phyloP scores from a whole-genome alignment of 1,139 yeast species.

The Taphrina pruni region DNA sequence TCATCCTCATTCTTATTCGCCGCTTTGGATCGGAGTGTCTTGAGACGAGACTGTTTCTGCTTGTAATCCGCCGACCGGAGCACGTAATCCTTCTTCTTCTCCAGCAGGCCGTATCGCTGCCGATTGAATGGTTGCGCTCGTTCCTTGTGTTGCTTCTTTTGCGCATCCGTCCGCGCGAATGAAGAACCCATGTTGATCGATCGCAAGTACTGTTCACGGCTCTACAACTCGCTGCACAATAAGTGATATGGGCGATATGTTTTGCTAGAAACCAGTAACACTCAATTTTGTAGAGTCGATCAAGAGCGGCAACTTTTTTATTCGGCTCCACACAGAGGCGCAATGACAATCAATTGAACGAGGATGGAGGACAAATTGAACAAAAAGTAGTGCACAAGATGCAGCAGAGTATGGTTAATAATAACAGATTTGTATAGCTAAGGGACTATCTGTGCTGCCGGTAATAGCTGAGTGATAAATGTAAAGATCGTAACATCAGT shows the following conservation, averaged over 20 bases:
- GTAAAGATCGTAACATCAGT: not conserved
- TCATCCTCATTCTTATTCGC: slow-evolving; percentile 85
- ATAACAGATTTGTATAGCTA: too few relatives aligned
- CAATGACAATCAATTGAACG: too few relatives aligned
- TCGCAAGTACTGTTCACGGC: too few relatives aligned
- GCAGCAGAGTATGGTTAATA: too few relatives aligned
- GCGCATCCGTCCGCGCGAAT: slow-evolving; percentile 38
- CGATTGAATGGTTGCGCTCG: slow-evolving; percentile 83
- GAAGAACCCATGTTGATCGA: slow-evolving; percentile 25
- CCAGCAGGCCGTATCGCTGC: slow-evolving; percentile 77
- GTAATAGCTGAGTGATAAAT: too few relatives aligned
- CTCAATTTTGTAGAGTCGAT: not conserved
- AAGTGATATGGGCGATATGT: too few relatives aligned
- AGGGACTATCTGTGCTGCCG: too few relatives aligned
- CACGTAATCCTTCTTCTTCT: slow-evolving; percentile 91
- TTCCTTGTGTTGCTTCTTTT: slow-evolving; percentile 65
- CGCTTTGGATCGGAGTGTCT: slow-evolving; percentile 74
- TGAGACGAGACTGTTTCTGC: slow-evolving; percentile 82
- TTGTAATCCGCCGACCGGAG: slow-evolving; percentile 89
- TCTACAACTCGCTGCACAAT: too few relatives aligned
- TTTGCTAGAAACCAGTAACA: too few relatives aligned
- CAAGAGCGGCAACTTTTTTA: not conserved
- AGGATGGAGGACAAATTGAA: too few relatives aligned
- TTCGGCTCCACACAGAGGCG: slow-evolving; percentile 6
- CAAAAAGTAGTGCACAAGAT: too few relatives aligned